These are phyloP conservation scores for Debaryomycetaceae sp. DNA, from an alignment of 1,139 yeast genomes.

Conservation along the genomic window DNA sequence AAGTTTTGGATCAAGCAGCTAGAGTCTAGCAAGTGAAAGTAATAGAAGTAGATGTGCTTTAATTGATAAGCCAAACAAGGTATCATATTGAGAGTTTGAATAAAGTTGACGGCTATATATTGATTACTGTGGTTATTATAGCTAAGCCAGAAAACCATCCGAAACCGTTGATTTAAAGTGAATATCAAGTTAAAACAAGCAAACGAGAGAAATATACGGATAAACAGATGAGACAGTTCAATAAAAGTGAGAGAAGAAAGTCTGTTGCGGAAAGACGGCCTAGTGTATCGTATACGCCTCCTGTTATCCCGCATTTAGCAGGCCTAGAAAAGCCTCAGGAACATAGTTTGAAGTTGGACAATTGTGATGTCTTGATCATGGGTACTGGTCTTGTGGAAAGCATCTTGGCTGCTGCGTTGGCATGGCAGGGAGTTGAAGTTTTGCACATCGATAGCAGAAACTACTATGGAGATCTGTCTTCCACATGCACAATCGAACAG, in stretches of 20 bases:
- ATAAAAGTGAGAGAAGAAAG: constrained; percentile 50
- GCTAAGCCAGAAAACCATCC: too few species aligned
- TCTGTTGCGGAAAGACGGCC: constrained; percentile 78
- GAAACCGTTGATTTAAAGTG: too few species aligned
- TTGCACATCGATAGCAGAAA: constrained; percentile 81
- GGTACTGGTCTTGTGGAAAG: constrained; percentile 93
- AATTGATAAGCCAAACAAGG: neutral
- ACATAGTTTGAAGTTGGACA: constrained; percentile 48
- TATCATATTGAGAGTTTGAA: neutral
- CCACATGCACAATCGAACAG: constrained; percentile 85
- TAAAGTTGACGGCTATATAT: neutral
- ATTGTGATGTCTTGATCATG: constrained; percentile 81
- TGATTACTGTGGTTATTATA: neutral
- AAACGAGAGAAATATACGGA: neutral
- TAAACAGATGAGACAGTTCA: constrained; percentile 8
- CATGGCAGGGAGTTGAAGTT: constrained; percentile 95
- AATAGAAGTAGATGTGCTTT: neutral
- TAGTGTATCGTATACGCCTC: constrained; percentile 45
- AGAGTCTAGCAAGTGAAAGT: neutral
- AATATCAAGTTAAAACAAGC: neutral
- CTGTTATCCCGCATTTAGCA: constrained; percentile 75
- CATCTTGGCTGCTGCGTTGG: constrained; percentile 86
- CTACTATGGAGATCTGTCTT: constrained; percentile 84
- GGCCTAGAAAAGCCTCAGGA: constrained; percentile 69
- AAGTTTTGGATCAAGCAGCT: neutral